Evolutionary conservation across 202 grass and related monocot species (phyloP).

Genomic region (Musa balbisiana): DNA sequence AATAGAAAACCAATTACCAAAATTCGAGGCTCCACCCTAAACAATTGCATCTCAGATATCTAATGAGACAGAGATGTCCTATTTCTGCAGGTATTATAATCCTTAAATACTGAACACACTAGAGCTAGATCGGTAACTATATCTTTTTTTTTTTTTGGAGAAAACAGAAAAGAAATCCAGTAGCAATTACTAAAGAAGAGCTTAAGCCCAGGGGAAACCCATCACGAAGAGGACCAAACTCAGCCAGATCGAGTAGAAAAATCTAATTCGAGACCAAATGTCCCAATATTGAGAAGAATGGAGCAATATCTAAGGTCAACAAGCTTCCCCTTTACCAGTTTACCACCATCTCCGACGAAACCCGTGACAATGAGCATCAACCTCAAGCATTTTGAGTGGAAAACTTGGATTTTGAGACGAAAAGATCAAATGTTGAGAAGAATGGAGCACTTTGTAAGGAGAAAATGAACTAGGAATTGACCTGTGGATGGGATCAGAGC

Average conservation of each 20-base stretch:
- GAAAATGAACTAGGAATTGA: background rate
- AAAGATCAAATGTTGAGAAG: background rate
- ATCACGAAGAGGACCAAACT: background rate
- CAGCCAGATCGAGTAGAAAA: background rate
- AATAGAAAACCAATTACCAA: too few relatives aligned
- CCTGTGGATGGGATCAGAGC: conserved; percentile 12
- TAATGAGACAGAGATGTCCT: too few relatives aligned
- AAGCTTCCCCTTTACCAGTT: background rate
- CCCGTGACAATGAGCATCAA: background rate
- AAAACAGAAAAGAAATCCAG: too few relatives aligned
- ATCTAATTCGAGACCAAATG: background rate
- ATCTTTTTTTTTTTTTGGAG: too few relatives aligned
- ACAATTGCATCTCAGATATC: too few relatives aligned
- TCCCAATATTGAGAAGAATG: background rate
- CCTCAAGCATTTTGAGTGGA: background rate
- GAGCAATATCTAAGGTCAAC: background rate
- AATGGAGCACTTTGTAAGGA: background rate
- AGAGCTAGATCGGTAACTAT: too few relatives aligned
- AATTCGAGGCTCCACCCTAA: too few relatives aligned
- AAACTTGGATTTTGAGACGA: background rate
- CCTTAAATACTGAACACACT: too few relatives aligned
- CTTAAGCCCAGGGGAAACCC: background rate
- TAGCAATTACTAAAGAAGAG: too few relatives aligned
- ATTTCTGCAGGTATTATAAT: too few relatives aligned
- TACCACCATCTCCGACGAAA: background rate